Percentiles rank a stretch among this genome's conserved stretches.
These are phyloP conservation scores for Penicillium silybi DNA, from an alignment of 495 filamentous ascomycete species.

Conservation along the genomic window DNA sequence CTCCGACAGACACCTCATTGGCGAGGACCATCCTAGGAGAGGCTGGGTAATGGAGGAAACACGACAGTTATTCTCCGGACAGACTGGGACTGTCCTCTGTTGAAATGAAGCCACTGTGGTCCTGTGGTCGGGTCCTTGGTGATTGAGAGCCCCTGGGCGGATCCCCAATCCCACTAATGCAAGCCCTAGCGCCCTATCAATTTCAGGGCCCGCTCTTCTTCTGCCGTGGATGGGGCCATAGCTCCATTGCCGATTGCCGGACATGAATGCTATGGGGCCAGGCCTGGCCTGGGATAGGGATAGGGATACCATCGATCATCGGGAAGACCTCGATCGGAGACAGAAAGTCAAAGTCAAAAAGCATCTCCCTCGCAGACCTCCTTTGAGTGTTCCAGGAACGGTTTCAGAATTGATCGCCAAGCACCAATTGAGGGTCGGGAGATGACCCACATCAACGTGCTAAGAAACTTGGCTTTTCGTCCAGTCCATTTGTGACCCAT, in stretches of 20 bases:
- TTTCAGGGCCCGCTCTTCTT: constrained; percentile 4
- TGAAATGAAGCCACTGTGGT: background rate
- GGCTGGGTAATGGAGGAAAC: constrained; percentile 15
- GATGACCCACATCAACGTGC: constrained; percentile 10
- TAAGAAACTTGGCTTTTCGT: constrained; percentile 27
- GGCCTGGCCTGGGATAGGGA: too few relatives aligned
- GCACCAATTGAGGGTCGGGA: constrained; percentile 13
- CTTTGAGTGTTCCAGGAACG: background rate
- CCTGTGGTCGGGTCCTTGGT: background rate
- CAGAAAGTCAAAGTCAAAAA: background rate
- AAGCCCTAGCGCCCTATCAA: constrained; percentile 9
- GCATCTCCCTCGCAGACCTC: background rate
- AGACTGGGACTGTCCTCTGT: background rate
- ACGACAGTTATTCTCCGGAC: constrained; percentile 17
- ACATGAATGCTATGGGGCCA: too few relatives aligned
- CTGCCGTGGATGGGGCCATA: too few relatives aligned
- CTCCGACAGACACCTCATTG: constrained; percentile 8
- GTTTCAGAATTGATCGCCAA: constrained; percentile 10
- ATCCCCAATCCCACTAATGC: constrained; percentile 11
- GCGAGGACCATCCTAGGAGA: background rate
- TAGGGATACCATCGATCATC: too few relatives aligned
- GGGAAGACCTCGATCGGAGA: too few relatives aligned
- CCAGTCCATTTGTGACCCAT: constrained; percentile 9
- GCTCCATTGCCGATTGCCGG: too few relatives aligned
- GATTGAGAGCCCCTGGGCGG: constrained; percentile 13